phyloP scores from a whole-genome alignment of 257 asterid genomes.

The Fraxinus americana region DNA sequence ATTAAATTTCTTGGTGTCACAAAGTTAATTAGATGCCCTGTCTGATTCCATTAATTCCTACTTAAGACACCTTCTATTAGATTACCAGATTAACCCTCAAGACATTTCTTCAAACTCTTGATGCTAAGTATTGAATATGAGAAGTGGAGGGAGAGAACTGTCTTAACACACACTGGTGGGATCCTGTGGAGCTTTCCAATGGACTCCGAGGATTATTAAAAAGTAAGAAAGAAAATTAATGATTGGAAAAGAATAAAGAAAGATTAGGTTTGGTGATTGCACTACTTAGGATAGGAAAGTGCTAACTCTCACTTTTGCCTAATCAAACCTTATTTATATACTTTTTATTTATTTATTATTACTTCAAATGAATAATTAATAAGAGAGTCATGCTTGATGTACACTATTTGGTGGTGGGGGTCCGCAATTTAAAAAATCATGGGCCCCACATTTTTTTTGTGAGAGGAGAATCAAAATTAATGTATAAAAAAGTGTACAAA shows the following conservation, averaged over 20 bases:
- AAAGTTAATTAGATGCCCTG: constrained; percentile 21
- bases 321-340: not conserved
- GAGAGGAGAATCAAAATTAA: too few species aligned
- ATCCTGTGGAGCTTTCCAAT: constrained; percentile 10
- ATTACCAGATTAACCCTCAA: constrained; percentile 19
- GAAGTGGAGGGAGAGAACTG: constrained; percentile 15
- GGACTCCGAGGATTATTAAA: not conserved
- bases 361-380: too few species aligned
- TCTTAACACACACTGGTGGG: not conserved
- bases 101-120: not conserved
- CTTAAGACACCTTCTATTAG: constrained; percentile 1
- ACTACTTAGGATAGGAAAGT: constrained; percentile 31
- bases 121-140: not conserved
- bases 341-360: too few species aligned
- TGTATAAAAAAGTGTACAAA: too few species aligned
- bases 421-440: too few species aligned
- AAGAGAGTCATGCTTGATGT: too few species aligned
- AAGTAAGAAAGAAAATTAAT: constrained; percentile 6
- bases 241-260: constrained; percentile 6
- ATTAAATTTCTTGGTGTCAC: constrained; percentile 23
- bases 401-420: too few species aligned
- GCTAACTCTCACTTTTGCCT: not conserved
- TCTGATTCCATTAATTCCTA: constrained; percentile 23
- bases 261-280: constrained; percentile 3
- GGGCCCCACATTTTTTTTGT: too few species aligned